Evolutionary conservation across 495 filamentous ascomycete species (phyloP).

Genomic region (Neurospora sp.): DNA sequence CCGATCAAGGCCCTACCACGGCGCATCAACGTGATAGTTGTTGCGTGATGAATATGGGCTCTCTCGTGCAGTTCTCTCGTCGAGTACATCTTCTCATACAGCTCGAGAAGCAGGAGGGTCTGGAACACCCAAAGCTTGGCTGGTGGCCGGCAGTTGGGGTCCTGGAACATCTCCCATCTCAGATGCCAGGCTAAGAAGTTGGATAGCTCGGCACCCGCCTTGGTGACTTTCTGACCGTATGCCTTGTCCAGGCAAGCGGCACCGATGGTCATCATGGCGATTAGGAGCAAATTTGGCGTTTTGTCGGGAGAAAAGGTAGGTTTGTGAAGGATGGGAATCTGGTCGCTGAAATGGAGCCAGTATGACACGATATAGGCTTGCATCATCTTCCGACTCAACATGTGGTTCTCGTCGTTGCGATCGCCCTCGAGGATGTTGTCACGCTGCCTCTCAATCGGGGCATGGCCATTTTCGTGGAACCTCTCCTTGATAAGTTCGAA

Average conservation of each 20-base stretch:
- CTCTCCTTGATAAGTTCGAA: conserved; percentile 75
- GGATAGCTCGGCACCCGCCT: conserved; percentile 64
- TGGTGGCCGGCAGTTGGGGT: conserved; percentile 82
- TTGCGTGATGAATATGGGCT: conserved; percentile 94
- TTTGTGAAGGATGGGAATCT: conserved; percentile 88
- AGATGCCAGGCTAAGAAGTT: conserved; percentile 87
- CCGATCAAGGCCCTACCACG: conserved; percentile 86
- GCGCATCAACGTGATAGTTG: conserved; percentile 90
- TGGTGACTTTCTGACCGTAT: conserved; percentile 61
- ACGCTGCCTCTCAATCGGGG: conserved; percentile 63
- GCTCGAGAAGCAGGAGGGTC: conserved; percentile 75
- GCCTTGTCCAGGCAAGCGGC: conserved; percentile 78
- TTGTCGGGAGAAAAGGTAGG: conserved; percentile 86
- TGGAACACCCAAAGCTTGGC: conserved; percentile 98
- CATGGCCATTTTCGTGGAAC: conserved; percentile 72
- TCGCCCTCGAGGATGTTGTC: conserved; percentile 72
- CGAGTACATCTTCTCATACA: conserved; percentile 96
- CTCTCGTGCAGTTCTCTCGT: conserved; percentile 86
- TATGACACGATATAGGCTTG: conserved; percentile 88
- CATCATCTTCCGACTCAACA: conserved; percentile 88
- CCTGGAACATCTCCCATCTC: conserved; percentile 86
- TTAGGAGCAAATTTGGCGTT: conserved; percentile 72
- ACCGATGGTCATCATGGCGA: conserved; percentile 90
- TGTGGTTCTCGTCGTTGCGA: conserved; percentile 57
- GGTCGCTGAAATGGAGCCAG: conserved; percentile 90